These are phyloP conservation scores for Paspalum vaginatum DNA, from an alignment of 176 grass and related monocot genomes.

Conservation along the genomic window DNA sequence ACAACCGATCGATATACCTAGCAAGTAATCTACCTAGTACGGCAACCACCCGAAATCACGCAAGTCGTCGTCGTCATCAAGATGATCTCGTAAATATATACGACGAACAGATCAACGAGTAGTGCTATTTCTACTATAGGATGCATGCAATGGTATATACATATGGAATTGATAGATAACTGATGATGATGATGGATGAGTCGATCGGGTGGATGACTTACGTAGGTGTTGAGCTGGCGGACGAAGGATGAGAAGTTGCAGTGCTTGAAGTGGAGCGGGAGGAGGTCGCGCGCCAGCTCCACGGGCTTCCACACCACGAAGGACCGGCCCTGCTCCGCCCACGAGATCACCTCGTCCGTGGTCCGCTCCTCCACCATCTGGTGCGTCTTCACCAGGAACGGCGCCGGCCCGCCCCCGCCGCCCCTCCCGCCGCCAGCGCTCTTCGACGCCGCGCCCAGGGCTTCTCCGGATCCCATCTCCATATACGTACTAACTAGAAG, in stretches of 20 bases:
- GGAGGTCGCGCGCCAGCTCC: conserved; percentile 82
- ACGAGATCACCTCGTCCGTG: conserved; percentile 90
- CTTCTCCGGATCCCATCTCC: neutral
- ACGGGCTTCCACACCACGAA: conserved; percentile 97
- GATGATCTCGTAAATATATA: too few relatives aligned
- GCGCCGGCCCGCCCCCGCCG: conserved; percentile 55
- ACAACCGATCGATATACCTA: neutral
- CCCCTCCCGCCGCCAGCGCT: neutral
- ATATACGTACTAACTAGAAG: too few relatives aligned
- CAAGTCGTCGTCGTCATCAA: too few relatives aligned
- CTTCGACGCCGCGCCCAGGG: neutral
- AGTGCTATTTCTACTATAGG: too few relatives aligned
- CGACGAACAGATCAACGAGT: neutral
- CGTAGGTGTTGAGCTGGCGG: conserved; percentile 97
- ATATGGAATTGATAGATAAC: neutral
- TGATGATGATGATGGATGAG: neutral
- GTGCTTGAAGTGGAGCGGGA: conserved; percentile 99
- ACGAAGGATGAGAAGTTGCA: conserved; percentile 96
- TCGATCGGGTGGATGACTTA: conserved; percentile 32
- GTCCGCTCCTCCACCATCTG: conserved; percentile 73
- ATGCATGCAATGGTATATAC: neutral
- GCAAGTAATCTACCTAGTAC: neutral
- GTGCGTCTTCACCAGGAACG: conserved; percentile 90
- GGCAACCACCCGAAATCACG: neutral
- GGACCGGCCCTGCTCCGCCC: conserved; percentile 69